Conservation (phyloP, 2,329 filamentous ascomycete species). For the Pseudogymnoascus sp. region DNA sequence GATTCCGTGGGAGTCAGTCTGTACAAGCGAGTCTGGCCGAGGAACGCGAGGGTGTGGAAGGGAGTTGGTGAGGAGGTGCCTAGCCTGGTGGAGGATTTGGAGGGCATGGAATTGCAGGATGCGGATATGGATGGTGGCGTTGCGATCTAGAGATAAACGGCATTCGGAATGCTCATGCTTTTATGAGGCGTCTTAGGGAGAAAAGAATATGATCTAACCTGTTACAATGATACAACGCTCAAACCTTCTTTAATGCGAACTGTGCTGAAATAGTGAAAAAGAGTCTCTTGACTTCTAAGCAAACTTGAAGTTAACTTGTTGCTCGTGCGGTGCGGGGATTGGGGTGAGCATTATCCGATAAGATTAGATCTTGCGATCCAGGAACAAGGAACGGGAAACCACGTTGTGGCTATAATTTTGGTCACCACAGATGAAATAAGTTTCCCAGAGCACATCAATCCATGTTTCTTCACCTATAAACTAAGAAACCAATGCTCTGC, state of each 20-base stretch:
- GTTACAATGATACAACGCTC: conserved; percentile 2
- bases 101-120: conserved; percentile 19
- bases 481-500: neutral
- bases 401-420: neutral
- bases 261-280: neutral
- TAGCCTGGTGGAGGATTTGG: conserved; percentile 22
- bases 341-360: neutral
- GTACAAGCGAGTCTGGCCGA: conserved; percentile 79
- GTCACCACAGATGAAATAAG: neutral
- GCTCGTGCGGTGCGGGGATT: neutral
- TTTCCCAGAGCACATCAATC: neutral
- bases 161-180: neutral
- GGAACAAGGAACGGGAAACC: neutral
- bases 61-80: conserved; percentile 10
- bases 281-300: neutral
- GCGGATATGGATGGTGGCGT: conserved; percentile 1
- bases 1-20: conserved; percentile 86
- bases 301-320: neutral
- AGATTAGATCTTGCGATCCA: neutral
- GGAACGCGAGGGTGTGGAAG: conserved; percentile 43
- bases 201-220: conserved; percentile 7
- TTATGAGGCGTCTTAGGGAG: conserved; percentile 4
- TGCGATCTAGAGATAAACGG: conserved; percentile 7
- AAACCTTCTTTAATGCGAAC: neutral
- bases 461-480: neutral